Evolutionary conservation across 352 stramenopile species (phyloP).

Genomic region (Globisporangium acanthophoron): DNA sequence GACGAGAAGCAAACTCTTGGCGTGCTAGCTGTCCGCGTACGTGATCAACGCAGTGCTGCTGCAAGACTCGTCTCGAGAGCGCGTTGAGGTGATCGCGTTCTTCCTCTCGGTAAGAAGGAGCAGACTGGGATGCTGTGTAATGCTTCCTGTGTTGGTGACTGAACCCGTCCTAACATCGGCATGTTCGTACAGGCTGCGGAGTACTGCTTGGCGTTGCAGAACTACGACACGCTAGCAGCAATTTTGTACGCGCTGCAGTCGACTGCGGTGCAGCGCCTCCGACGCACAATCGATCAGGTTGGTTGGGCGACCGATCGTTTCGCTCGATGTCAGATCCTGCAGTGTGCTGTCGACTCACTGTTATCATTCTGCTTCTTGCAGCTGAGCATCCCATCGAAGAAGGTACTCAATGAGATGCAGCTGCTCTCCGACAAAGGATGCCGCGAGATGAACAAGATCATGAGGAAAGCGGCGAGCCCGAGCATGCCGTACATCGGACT

Average conservation of each 20-base stretch:
- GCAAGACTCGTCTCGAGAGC: conserved; percentile 57
- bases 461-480: conserved; percentile 63
- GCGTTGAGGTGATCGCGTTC: conserved; percentile 69
- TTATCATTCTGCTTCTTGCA: conserved; percentile 16
- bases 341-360: neutral
- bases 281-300: conserved; percentile 73
- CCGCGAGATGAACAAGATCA: conserved; percentile 83
- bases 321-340: neutral
- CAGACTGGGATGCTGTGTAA: neutral
- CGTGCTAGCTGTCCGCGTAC: conserved; percentile 60
- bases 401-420: conserved; percentile 75
- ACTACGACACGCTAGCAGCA: conserved; percentile 78
- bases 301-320: conserved; percentile 3
- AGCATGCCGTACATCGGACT: conserved; percentile 86
- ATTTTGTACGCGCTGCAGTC: conserved; percentile 85
- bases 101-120: conserved; percentile 54
- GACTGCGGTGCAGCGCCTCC: conserved; percentile 78
- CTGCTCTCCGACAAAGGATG: conserved; percentile 75
- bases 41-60: conserved; percentile 78
- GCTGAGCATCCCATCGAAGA: conserved; percentile 57
- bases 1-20: conserved; percentile 1
- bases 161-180: neutral
- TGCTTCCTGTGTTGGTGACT: neutral
- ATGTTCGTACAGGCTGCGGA: conserved; percentile 49
- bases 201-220: conserved; percentile 62